Evolutionary conservation across 257 asterid genomes (phyloP), one percentile per base, ranked within the genome.

Genomic region (Ilex aquifolium): DNA sequence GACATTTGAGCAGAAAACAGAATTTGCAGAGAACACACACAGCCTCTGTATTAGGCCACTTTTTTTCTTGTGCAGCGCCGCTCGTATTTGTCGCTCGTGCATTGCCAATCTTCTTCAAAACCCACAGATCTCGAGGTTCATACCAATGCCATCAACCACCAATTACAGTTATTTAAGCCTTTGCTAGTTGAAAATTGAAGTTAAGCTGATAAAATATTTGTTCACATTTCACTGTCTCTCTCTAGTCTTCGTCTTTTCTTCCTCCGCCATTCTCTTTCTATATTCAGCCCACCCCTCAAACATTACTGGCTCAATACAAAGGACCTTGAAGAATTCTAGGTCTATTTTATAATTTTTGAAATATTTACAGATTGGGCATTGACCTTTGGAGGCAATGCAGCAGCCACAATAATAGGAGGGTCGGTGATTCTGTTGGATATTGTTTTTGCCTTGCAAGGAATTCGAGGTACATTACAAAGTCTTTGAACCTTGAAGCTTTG

Each of bases 391-490:
- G 53, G 63, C 64, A 62, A 49, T 74, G 50, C 79, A 65, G 50
- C 44, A 63, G 60, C 91, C 95, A 57, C 32, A 81, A 74, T 80
- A 80, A 27, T 61, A 79, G 88, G 92, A 59, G 66, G 73, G 82
- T 85, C 60, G 91, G 95, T 91, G 79, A 74, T 75, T 39, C 52
- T 83, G 83, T 79, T 74, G 82, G 87, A 75, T 7, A 75, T 75
- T 80, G 63, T 13, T 54, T 65, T 73, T 74, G 66, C 63, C 77
- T 77, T 74, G 31, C 69, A 71, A 74, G 74, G 14, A 67, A 76
- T 69, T 79, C 79, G 80, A 80, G 89, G 85, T 85, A 69, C 69
- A 65, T 42, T 58, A 57, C 11, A 44, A 5, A 55, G 57, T 36
- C 39, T 57, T 44, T 60, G 61, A 39, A 60, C 46, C 30, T 42